These are phyloP conservation scores for Fusarium fracticaudum DNA, from an alignment of 2,329 filamentous ascomycete species.

Conservation along the genomic window DNA sequence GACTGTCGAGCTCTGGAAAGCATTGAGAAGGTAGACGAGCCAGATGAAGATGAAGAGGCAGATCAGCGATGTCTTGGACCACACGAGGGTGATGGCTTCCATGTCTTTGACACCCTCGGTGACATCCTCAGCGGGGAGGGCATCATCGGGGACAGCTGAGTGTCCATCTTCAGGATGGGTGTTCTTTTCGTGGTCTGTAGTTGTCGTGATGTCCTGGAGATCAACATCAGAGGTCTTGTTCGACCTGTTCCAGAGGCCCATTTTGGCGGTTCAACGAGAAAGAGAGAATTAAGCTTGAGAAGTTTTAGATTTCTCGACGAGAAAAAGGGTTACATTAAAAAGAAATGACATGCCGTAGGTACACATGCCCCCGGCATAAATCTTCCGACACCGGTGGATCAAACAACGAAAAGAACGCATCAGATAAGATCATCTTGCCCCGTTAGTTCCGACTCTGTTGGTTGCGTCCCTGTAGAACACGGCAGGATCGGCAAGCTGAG, in stretches of 20 bases:
- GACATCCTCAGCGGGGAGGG: conserved; percentile 13
- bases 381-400: conserved; percentile 5
- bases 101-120: conserved; percentile 34
- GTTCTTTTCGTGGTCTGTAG: conserved; percentile 13
- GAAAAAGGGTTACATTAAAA: neutral
- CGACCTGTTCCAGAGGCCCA: conserved; percentile 3
- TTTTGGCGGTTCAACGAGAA: neutral
- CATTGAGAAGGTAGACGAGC: conserved; percentile 10
- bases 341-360: neutral
- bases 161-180: conserved; percentile 14
- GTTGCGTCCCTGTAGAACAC: neutral
- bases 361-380: neutral
- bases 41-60: conserved; percentile 17
- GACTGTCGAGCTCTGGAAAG: conserved; percentile 51
- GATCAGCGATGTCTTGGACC: conserved; percentile 3
- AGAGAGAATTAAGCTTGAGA: neutral
- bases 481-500: conserved; percentile 30
- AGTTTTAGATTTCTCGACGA: neutral
- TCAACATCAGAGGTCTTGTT: conserved; percentile 6
- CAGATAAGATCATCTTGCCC: conserved; percentile 34
- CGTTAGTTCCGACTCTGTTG: conserved; percentile 14
- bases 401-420: conserved; percentile 26
- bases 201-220: neutral
- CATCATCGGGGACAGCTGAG: neutral
- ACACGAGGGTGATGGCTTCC: conserved; percentile 17